Conservation (phyloP, 2,329 filamentous ascomycete genomes). For the Pyrenophora seminiperda region DNA sequence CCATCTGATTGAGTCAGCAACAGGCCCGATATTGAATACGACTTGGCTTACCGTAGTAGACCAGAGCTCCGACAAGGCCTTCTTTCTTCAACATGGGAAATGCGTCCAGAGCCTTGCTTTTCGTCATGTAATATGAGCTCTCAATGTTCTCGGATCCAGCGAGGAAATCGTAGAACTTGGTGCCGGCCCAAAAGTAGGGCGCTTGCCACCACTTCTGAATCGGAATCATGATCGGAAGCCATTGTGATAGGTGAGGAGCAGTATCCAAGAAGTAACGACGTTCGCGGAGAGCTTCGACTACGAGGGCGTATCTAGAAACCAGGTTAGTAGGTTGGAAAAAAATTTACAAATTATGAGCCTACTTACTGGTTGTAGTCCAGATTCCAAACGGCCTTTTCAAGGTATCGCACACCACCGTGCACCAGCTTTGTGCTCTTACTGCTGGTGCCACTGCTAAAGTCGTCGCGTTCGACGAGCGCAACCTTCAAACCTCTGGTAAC, state of each 20-base stretch:
- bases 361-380: slow-evolving; percentile 77
- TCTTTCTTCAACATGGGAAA: slow-evolving; percentile 88
- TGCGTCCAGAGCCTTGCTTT: slow-evolving; percentile 82
- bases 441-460: slow-evolving; percentile 81
- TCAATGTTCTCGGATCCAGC: slow-evolving; percentile 87
- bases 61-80: slow-evolving; percentile 77
- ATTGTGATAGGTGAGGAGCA: slow-evolving; percentile 78
- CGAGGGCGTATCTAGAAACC: slow-evolving; percentile 64
- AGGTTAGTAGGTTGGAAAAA: not conserved
- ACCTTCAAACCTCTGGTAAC: slow-evolving; percentile 79
- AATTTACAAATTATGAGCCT: not conserved
- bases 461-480: slow-evolving; percentile 79
- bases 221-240: slow-evolving; percentile 83
- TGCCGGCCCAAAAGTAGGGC: slow-evolving; percentile 77
- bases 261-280: slow-evolving; percentile 83
- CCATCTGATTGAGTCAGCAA: slow-evolving; percentile 63
- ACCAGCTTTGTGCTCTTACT: slow-evolving; percentile 89
- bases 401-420: slow-evolving; percentile 81
- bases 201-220: slow-evolving; percentile 84
- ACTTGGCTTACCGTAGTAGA: slow-evolving; percentile 71
- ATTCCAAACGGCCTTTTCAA: slow-evolving; percentile 86
- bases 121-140: slow-evolving; percentile 84
- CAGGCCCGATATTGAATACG: not conserved
- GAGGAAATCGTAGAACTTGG: slow-evolving; percentile 83
- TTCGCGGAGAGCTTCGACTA: slow-evolving; percentile 81